These are phyloP conservation scores for Ustanciosporium gigantosporum DNA, from an alignment of 1,284 basidiomycete species.

Conservation along the genomic window DNA sequence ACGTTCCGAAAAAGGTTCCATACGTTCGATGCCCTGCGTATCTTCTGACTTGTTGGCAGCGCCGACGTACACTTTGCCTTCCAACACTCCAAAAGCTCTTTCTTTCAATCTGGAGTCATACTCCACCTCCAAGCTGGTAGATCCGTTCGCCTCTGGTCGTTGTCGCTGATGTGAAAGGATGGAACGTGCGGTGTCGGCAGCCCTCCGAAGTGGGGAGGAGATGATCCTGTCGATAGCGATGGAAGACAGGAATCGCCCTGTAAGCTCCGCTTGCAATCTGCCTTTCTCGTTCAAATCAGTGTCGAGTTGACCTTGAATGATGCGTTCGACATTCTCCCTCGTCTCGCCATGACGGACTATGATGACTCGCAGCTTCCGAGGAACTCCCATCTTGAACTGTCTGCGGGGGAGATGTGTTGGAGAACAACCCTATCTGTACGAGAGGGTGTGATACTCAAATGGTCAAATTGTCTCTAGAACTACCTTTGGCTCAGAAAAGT, in stretches of 20 bases:
- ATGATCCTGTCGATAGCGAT: constrained; percentile 48
- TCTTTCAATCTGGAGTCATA: constrained; percentile 51
- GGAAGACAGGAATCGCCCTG: constrained; percentile 34
- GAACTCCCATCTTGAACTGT: constrained; percentile 1
- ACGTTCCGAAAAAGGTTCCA: constrained; percentile 33
- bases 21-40: constrained; percentile 50
- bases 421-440: too few species aligned
- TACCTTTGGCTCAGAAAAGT: too few species aligned
- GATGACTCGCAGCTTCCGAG: constrained; percentile 30
- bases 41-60: constrained; percentile 36
- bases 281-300: constrained; percentile 52
- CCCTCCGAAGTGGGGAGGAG: constrained; percentile 47
- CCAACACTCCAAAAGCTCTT: constrained; percentile 50
- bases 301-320: constrained; percentile 59
- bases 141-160: too few species aligned
- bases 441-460: too few species aligned
- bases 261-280: constrained; percentile 42
- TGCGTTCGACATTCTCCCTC: constrained; percentile 51
- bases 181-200: constrained; percentile 27
- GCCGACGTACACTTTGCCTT: constrained; percentile 49
- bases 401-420: too few species aligned
- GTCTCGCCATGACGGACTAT: constrained; percentile 59
- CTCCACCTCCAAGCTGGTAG: constrained; percentile 4
- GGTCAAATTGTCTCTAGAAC: too few species aligned
- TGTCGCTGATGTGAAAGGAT: constrained; percentile 11